These are phyloP conservation scores for Zalaria sp. DNA, from an alignment of 2,329 filamentous ascomycete species.

Conservation along the genomic window DNA sequence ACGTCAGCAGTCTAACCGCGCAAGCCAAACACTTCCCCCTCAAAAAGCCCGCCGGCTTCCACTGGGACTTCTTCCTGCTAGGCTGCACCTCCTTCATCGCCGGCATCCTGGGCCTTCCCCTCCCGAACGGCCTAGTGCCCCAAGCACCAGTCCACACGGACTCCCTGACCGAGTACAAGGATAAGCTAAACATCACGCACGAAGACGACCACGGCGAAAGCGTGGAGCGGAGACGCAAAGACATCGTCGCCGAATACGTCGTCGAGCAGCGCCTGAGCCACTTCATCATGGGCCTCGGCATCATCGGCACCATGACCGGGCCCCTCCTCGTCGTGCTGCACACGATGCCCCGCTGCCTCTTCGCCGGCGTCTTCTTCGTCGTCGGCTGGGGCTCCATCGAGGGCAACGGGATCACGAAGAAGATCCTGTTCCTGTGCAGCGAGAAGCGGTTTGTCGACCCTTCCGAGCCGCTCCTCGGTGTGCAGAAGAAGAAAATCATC, in stretches of 20 bases:
- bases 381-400: conserved; percentile 39
- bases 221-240: conserved; percentile 27
- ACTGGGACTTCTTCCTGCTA: conserved; percentile 46
- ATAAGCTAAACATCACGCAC: conserved; percentile 25
- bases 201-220: conserved; percentile 29
- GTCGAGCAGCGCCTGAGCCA: conserved; percentile 44
- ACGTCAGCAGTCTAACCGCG: conserved; percentile 41
- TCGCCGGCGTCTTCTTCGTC: conserved; percentile 44
- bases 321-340: conserved; percentile 39
- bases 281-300: conserved; percentile 39
- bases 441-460: conserved; percentile 34
- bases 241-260: conserved; percentile 31
- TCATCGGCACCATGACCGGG: conserved; percentile 43
- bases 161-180: conserved; percentile 28
- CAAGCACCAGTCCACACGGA: conserved; percentile 47
- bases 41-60: conserved; percentile 44
- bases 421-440: conserved; percentile 33
- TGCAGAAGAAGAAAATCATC: conserved; percentile 31
- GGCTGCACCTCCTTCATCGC: conserved; percentile 41
- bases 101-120: conserved; percentile 41
- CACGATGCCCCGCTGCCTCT: conserved; percentile 39
- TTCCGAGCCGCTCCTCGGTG: conserved; percentile 30
- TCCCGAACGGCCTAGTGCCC: conserved; percentile 45
- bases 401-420: conserved; percentile 38
- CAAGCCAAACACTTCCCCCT: conserved; percentile 43